Conservation (phyloP, 768 basidiomycete species). For the Agrocybe pediades region DNA sequence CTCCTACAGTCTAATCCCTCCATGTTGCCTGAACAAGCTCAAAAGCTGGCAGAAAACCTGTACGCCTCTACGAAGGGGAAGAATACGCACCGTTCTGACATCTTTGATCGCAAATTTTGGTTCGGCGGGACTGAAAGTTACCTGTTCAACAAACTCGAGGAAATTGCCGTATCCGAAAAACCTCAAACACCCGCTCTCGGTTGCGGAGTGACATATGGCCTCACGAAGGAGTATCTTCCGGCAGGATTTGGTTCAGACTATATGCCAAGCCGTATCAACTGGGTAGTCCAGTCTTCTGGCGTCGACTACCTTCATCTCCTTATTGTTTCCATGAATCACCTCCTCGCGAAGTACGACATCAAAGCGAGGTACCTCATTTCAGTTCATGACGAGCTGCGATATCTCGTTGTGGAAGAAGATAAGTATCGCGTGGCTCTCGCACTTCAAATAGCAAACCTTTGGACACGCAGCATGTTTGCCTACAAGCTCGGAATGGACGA, state of each 20-base stretch:
- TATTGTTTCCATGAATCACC: slow-evolving; percentile 92
- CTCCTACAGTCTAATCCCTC: slow-evolving; percentile 82
- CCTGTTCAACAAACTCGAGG: slow-evolving; percentile 97
- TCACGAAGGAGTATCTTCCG: slow-evolving; percentile 88
- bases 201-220: slow-evolving; percentile 90
- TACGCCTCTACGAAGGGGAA: slow-evolving; percentile 94
- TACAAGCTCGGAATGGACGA: slow-evolving; percentile 95
- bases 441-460: slow-evolving; percentile 92
- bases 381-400: slow-evolving; percentile 96
- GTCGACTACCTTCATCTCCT: slow-evolving; percentile 98
- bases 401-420: slow-evolving; percentile 88
- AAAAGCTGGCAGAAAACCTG: slow-evolving; percentile 77
- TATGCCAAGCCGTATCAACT: slow-evolving; percentile 96
- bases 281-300: slow-evolving; percentile 98
- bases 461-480: slow-evolving; percentile 92
- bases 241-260: slow-evolving; percentile 82
- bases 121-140: slow-evolving; percentile 95
- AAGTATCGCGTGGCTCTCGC: slow-evolving; percentile 90
- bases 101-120: slow-evolving; percentile 90
- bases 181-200: slow-evolving; percentile 93
- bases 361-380: slow-evolving; percentile 93
- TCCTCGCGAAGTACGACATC: slow-evolving; percentile 80
- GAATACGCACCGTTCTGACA: slow-evolving; percentile 73
- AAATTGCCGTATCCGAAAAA: slow-evolving; percentile 83
- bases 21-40: slow-evolving; percentile 79